A percentile compares a stretch with the other conserved stretches of the same genome.
Conservation (phyloP, 129 eudicot species). For the Artemisia argyi region DNA sequence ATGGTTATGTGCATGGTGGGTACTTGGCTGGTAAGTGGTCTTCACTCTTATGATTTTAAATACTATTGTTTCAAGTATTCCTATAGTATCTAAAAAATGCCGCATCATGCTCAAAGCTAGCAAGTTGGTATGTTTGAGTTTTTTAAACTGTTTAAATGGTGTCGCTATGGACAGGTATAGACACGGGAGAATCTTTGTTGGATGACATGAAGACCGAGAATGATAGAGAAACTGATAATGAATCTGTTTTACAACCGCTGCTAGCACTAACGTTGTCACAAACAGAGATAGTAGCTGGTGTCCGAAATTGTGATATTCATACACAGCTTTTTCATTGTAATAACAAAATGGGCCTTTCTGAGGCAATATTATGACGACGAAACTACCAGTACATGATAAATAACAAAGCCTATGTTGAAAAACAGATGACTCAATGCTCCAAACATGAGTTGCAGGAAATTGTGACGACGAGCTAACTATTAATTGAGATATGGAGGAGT, state of each 20-base stretch:
- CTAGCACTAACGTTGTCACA: conserved; percentile 53
- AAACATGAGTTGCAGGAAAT: background rate
- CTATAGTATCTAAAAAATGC: background rate
- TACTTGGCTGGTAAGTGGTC: conserved; percentile 66
- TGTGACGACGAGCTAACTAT: background rate
- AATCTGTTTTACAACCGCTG: conserved; percentile 54
- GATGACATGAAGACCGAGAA: conserved; percentile 54
- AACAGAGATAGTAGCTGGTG: conserved; percentile 45
- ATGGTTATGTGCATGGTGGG: conserved; percentile 90
- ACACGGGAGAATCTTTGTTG: conserved; percentile 58
- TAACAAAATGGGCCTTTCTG: conserved; percentile 48
- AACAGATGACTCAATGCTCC: too few species aligned
- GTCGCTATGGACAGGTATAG: conserved; percentile 52
- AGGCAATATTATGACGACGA: conserved; percentile 64
- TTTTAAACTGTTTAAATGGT: background rate
- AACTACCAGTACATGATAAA: background rate
- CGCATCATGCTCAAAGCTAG: too few species aligned
- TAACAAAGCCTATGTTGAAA: too few species aligned
- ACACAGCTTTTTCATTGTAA: conserved; percentile 45
- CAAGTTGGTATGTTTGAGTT: background rate
- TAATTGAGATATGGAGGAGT: background rate
- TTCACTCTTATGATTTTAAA: background rate
- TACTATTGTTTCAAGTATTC: background rate
- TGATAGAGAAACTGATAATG: conserved; percentile 36
- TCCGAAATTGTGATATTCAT: conserved; percentile 57